Evolutionary conservation across 495 filamentous ascomycete species (phyloP).

Genomic region (Aspergillus ellipticus): DNA sequence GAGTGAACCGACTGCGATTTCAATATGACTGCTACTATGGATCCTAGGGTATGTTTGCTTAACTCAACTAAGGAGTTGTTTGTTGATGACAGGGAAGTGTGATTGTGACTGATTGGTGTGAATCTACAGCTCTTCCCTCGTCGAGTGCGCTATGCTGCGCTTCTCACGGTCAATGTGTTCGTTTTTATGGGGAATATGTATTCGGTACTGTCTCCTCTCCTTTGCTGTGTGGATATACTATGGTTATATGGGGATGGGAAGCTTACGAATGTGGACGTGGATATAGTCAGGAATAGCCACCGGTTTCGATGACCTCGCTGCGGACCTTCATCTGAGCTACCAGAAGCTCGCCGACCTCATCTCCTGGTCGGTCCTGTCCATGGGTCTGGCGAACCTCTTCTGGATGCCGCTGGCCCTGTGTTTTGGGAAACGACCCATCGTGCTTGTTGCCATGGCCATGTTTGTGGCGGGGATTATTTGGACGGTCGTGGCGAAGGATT

Average conservation of each 20-base stretch:
- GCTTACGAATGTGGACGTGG: background rate
- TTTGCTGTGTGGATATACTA: background rate
- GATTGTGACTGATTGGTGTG: too few species aligned
- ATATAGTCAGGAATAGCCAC: slow-evolving; percentile 29
- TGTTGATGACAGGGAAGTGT: too few species aligned
- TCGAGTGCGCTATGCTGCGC: slow-evolving; percentile 30
- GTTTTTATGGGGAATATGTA: slow-evolving; percentile 42
- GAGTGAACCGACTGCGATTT: too few species aligned
- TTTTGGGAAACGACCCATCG: slow-evolving; percentile 44
- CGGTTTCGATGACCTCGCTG: slow-evolving; percentile 31
- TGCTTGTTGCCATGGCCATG: slow-evolving; percentile 39
- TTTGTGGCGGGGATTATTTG: slow-evolving; percentile 36
- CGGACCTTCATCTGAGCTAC: slow-evolving; percentile 25
- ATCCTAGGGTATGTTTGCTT: background rate
- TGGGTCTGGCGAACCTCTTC: slow-evolving; percentile 40
- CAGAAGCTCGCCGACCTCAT: slow-evolving; percentile 25
- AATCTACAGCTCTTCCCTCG: slow-evolving; percentile 21
- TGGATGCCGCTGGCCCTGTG: slow-evolving; percentile 50
- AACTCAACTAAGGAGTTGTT: too few species aligned
- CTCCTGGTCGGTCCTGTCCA: slow-evolving; percentile 32
- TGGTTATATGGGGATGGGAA: background rate
- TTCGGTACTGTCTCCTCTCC: slow-evolving; percentile 17
- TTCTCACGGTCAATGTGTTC: slow-evolving; percentile 33
- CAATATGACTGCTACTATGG: background rate
- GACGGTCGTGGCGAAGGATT: slow-evolving; percentile 28